Evolutionary conservation across 371 early-diverging fungal species (phyloP).

Genomic region (Mortierella sp.): DNA sequence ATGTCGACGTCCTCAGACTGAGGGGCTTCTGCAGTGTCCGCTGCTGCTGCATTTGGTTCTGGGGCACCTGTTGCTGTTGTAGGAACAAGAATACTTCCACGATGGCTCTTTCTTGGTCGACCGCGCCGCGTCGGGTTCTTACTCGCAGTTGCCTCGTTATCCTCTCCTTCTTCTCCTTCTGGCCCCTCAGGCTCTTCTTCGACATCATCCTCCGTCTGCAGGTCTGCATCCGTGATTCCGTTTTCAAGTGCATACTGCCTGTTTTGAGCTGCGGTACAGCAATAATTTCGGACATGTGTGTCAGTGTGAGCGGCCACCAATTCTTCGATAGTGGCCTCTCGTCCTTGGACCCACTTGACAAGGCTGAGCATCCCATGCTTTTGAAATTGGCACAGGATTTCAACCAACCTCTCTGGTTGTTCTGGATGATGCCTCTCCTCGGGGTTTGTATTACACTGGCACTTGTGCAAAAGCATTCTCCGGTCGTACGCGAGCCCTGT

Average conservation of each 20-base stretch:
- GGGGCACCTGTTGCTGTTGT: slow-evolving; percentile 24
- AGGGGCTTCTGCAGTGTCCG: not conserved
- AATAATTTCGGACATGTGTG: slow-evolving; percentile 69
- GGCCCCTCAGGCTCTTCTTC: slow-evolving; percentile 24
- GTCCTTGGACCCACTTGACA: slow-evolving; percentile 64
- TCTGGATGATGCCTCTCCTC: slow-evolving; percentile 73
- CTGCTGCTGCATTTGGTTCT: slow-evolving; percentile 7
- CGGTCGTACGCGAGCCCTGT: slow-evolving; percentile 73
- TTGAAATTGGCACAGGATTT: slow-evolving; percentile 57
- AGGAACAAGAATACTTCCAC: slow-evolving; percentile 42
- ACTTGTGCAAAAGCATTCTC: slow-evolving; percentile 69
- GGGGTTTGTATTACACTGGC: slow-evolving; percentile 68
- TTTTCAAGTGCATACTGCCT: slow-evolving; percentile 43
- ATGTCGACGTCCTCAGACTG: slow-evolving; percentile 28
- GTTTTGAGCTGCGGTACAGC: slow-evolving; percentile 50
- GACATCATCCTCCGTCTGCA: slow-evolving; percentile 44
- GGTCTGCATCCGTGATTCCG: slow-evolving; percentile 35
- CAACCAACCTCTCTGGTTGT: slow-evolving; percentile 68
- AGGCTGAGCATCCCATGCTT: slow-evolving; percentile 64
- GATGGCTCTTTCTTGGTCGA: slow-evolving; percentile 30
- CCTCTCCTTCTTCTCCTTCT: slow-evolving; percentile 22
- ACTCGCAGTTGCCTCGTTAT: slow-evolving; percentile 5
- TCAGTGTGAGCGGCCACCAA: slow-evolving; percentile 65
- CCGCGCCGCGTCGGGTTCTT: slow-evolving; percentile 23
- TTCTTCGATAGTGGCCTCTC: slow-evolving; percentile 67